Evolutionary conservation across 2,329 filamentous ascomycete genomes (phyloP).

Genomic region (Zymoseptoria crescenta): DNA sequence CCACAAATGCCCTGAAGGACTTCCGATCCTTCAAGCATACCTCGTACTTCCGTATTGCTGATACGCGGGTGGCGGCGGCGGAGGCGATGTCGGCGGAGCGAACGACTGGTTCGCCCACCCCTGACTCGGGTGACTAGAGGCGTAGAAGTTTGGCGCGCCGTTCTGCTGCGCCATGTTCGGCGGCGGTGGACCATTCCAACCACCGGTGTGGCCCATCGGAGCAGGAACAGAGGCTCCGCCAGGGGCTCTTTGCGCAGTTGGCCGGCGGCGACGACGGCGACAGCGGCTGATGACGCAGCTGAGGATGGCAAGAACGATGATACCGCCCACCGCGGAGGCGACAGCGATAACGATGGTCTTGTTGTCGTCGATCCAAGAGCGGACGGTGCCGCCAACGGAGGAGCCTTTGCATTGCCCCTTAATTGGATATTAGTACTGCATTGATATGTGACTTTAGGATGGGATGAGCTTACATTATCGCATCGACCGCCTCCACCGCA

Average conservation of each 20-base stretch:
- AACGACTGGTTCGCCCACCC: slow-evolving; percentile 17
- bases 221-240: slow-evolving; percentile 18
- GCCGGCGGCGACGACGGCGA: slow-evolving; percentile 29
- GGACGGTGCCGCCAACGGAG: slow-evolving; percentile 61
- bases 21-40: slow-evolving; percentile 9
- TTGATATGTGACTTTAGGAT: neutral
- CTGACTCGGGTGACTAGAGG: slow-evolving; percentile 15
- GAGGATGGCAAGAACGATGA: slow-evolving; percentile 62
- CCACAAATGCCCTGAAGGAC: neutral
- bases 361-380: slow-evolving; percentile 67
- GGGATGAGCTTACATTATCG: slow-evolving; percentile 47
- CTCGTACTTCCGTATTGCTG: slow-evolving; percentile 10
- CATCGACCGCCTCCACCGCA: slow-evolving; percentile 78
- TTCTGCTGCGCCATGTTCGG: slow-evolving; percentile 13
- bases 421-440: slow-evolving; percentile 9
- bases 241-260: slow-evolving; percentile 11
- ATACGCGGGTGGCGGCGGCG: slow-evolving; percentile 18
- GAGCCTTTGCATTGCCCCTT: slow-evolving; percentile 67
- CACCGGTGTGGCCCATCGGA: slow-evolving; percentile 12
- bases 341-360: slow-evolving; percentile 78
- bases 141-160: slow-evolving; percentile 4
- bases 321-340: slow-evolving; percentile 59
- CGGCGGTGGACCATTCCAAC: slow-evolving; percentile 24
- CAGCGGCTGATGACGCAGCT: slow-evolving; percentile 58
- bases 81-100: slow-evolving; percentile 13